A percentile compares a stretch with the other conserved stretches of the same genome.
Evolutionary conservation across 345 rosid species (phyloP).

Genomic region (Hibiscus mutabilis): DNA sequence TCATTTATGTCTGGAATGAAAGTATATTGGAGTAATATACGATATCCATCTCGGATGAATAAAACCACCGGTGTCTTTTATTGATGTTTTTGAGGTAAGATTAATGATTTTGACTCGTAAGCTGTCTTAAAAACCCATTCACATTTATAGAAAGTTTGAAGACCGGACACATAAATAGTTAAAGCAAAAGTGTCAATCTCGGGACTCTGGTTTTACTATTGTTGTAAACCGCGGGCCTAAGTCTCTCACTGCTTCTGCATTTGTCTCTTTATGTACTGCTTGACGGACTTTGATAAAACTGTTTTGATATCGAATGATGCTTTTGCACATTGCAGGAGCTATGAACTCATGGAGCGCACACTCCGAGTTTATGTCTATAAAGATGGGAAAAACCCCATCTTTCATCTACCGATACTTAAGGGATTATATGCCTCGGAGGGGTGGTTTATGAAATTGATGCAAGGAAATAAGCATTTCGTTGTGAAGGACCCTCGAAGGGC

Average conservation of each 20-base stretch:
- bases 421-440: conserved; percentile 98
- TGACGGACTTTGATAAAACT: background rate
- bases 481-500: conserved; percentile 84
- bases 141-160: background rate
- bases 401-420: conserved; percentile 82
- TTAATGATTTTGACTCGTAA: background rate
- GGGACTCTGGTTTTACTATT: background rate
- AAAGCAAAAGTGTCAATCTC: background rate
- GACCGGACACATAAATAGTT: background rate
- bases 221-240: background rate
- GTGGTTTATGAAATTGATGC: conserved; percentile 98
- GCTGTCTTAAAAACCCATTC: background rate
- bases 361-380: conserved; percentile 74
- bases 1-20: background rate
- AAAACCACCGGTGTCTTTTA: background rate
- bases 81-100: background rate
- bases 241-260: background rate
- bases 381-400: conserved; percentile 84
- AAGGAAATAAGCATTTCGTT: conserved; percentile 54
- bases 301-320: conserved; percentile 11
- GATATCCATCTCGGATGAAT: background rate
- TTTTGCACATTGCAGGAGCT: conserved; percentile 60
- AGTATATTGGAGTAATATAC: background rate
- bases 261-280: background rate
- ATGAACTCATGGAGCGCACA: conserved; percentile 78